A percentile compares a stretch with the other conserved stretches of the same genome.
Evolutionary conservation across 208 protist species (phyloP).

Genomic region (Trypanosoma brucei): DNA sequence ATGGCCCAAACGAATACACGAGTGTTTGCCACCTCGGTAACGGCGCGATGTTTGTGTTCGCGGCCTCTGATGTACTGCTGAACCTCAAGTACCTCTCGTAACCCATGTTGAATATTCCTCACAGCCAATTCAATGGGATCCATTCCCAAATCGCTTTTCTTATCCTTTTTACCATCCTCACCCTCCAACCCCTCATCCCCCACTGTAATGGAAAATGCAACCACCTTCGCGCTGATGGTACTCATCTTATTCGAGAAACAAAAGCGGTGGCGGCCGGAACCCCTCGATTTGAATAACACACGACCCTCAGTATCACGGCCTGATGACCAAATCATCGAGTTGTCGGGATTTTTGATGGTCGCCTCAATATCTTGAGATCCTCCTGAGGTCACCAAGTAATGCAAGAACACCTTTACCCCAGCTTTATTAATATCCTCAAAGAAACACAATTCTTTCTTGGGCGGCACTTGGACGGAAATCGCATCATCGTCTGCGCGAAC

Average conservation of each 20-base stretch:
- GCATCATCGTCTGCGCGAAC: constrained; percentile 35
- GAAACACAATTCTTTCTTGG: constrained; percentile 70
- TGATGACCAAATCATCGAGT: constrained; percentile 48
- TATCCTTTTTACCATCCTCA: constrained; percentile 2
- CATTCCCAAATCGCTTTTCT: neutral
- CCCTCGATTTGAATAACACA: constrained; percentile 73
- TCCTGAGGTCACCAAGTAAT: constrained; percentile 77
- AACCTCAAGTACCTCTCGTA: constrained; percentile 71
- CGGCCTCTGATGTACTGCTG: constrained; percentile 65
- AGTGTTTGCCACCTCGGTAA: constrained; percentile 77
- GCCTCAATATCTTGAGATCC: constrained; percentile 77
- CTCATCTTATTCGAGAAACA: constrained; percentile 90
- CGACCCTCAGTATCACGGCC: constrained; percentile 52
- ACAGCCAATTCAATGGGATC: constrained; percentile 65
- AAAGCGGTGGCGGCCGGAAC: constrained; percentile 58
- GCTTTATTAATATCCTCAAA: constrained; percentile 51
- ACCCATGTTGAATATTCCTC: constrained; percentile 49
- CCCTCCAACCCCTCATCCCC: constrained; percentile 22
- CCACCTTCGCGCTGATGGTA: constrained; percentile 71
- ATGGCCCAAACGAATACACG: constrained; percentile 78
- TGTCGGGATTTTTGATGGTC: constrained; percentile 45
- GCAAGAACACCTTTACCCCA: constrained; percentile 63
- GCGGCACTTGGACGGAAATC: constrained; percentile 46
- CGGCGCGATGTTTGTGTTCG: constrained; percentile 72
- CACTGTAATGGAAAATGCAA: constrained; percentile 67